Evolutionary conservation across 805 yeast species (phyloP), one percentile per base, ranked within the genome.

Genomic region (Ogataea naganishii): DNA sequence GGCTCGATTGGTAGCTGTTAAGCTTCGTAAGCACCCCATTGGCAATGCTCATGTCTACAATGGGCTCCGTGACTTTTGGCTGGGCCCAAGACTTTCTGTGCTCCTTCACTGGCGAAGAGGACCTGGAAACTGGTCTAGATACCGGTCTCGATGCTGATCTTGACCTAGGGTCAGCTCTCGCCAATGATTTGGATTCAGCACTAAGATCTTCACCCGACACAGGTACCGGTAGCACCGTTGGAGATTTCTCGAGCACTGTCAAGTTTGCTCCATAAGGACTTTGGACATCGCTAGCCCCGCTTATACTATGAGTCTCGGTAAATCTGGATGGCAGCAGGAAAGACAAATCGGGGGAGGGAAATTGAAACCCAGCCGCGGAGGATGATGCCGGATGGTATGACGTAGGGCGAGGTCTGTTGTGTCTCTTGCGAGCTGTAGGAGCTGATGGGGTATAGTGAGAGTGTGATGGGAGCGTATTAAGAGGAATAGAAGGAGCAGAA

Each of bases 321-420:
- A 36, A 31, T 19, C 41, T 38, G 17, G 44, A 36, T 5, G 55
- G 50, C 15, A 49, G 35, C 20, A 51, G 33, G 36, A 47, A 55
- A 4, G 56, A 41, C 20, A 46, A 39, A 34, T 55, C 60, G 10
- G 45, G 41, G 16, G 47, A 29, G n/a, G 53, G 44, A 28, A 37
- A 41, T 14, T 11, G 20, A 29, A 40, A 49, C 24, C 29, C 47
- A 18, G 34, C 38, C 3, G 53, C 33, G 23, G 50, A 37, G 34
- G 62, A 40, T 18, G 72, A 61, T 2, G 78, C 67, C 12, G 94
- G 94, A 47, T 82, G 88, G 46, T 79, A 82, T 7, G 92, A 80
- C 0, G 89, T 81, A 24, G 94, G 94, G 50, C 94, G 69, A 34
- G 85, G 88, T 46, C 72, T 77, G 50, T 73, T 69, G 8, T 64